Conservation (phyloP, 2,329 filamentous ascomycete species). For the Xylariaceae sp. region DNA sequence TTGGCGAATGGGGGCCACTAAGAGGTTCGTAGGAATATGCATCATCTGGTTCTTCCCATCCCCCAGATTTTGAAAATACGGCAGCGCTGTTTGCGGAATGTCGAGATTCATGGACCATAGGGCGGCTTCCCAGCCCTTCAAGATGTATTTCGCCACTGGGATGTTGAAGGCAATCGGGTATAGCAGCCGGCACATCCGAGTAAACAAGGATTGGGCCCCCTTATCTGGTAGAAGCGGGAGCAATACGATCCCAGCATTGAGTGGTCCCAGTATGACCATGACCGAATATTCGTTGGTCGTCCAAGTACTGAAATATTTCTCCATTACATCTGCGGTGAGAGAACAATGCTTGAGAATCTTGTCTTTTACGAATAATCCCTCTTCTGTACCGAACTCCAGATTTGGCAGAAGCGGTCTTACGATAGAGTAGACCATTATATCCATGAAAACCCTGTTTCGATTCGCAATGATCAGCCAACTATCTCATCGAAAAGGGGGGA, state of each 20-base stretch:
- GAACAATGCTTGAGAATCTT: slow-evolving; percentile 2
- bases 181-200: slow-evolving; percentile 12
- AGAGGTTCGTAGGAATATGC: slow-evolving; percentile 3
- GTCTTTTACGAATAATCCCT: slow-evolving; percentile 1
- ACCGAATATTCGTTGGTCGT: slow-evolving; percentile 7
- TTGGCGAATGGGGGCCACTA: slow-evolving; percentile 4
- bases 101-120: slow-evolving; percentile 5
- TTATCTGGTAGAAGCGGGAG: slow-evolving; percentile 8
- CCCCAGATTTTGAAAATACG: slow-evolving; percentile 10
- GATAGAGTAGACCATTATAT: slow-evolving; percentile 1
- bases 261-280: slow-evolving; percentile 7
- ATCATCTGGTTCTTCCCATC: neutral
- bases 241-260: slow-evolving; percentile 9
- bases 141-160: slow-evolving; percentile 8
- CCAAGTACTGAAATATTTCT: slow-evolving; percentile 12
- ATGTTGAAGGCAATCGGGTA: slow-evolving; percentile 2
- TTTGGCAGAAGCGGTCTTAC: slow-evolving; percentile 5
- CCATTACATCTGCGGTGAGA: slow-evolving; percentile 11
- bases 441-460: slow-evolving; percentile 5
- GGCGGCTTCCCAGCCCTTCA: slow-evolving; percentile 14
- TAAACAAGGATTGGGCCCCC: slow-evolving; percentile 4
- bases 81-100: slow-evolving; percentile 7
- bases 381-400: neutral
- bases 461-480: neutral
- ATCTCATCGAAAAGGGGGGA: neutral